A percentile compares a stretch with the other conserved stretches of the same genome.
Conservation (phyloP, 2,329 filamentous ascomycete genomes). For the Bipolaris zeicola region DNA sequence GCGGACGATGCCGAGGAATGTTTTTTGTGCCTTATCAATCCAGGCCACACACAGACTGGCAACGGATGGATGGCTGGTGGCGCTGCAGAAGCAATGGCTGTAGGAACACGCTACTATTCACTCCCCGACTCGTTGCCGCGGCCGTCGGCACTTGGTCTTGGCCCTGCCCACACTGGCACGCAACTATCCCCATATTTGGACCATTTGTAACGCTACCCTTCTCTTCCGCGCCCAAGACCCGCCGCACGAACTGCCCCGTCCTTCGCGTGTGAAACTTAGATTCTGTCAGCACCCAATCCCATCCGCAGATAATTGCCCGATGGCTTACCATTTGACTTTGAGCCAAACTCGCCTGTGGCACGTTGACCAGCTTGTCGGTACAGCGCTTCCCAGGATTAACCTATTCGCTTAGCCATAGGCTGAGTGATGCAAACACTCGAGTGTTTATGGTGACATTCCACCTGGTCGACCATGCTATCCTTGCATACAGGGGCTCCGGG, state of each 20-base stretch:
- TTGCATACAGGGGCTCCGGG: neutral
- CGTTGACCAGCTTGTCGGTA: neutral
- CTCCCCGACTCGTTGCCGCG: constrained; percentile 5
- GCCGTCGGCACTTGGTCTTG: constrained; percentile 8
- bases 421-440: neutral
- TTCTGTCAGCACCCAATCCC: neutral
- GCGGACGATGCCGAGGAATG: neutral
- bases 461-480: neutral
- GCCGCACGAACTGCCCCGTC: constrained; percentile 5
- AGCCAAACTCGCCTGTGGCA: neutral
- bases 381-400: neutral
- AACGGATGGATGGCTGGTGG: neutral
- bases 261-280: constrained; percentile 8
- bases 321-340: neutral
- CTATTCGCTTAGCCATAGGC: neutral
- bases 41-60: neutral
- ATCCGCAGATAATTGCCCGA: neutral
- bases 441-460: neutral
- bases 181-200: neutral
- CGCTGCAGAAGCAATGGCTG: neutral
- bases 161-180: neutral
- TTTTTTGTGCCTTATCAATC: neutral
- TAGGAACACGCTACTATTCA: neutral
- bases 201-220: neutral
- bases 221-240: neutral